These are phyloP conservation scores for Rubia tinctorum DNA, from an alignment of 305 asterid genomes.

Conservation along the genomic window DNA sequence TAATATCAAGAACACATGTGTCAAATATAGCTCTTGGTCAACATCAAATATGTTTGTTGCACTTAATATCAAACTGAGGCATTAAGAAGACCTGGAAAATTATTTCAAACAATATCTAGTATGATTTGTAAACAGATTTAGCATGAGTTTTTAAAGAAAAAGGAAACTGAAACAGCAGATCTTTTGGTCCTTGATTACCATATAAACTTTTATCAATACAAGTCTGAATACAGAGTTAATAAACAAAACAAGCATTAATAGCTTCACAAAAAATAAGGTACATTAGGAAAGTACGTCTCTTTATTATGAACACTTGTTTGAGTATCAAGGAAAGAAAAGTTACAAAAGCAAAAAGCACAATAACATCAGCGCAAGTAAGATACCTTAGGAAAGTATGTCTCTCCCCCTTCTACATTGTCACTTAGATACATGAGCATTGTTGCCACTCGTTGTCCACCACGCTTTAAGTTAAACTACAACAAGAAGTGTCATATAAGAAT, in stretches of 20 bases:
- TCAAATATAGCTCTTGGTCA: neutral
- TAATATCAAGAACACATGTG: neutral
- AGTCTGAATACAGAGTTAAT: neutral
- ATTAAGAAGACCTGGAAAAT: neutral
- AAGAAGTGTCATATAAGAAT: slow-evolving; percentile 14
- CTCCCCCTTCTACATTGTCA: slow-evolving; percentile 89
- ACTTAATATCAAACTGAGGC: neutral
- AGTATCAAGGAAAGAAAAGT: neutral
- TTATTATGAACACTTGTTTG: neutral
- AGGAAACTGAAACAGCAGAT: neutral
- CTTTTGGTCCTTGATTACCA: neutral
- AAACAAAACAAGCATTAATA: neutral
- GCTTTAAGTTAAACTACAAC: slow-evolving; percentile 73
- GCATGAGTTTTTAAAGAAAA: neutral
- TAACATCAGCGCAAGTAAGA: slow-evolving; percentile 5
- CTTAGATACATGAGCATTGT: slow-evolving; percentile 92
- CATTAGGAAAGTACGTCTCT: neutral
- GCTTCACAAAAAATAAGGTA: neutral
- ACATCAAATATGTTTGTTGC: neutral
- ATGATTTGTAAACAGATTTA: neutral
- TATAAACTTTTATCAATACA: neutral
- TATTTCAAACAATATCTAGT: neutral
- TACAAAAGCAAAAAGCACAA: slow-evolving; percentile 4
- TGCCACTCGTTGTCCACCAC: slow-evolving; percentile 92
- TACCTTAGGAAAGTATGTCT: slow-evolving; percentile 84